Base-by-base conservation (phyloP, 2,329 filamentous ascomycete genomes). In the Talaromyces sp. region DNA sequence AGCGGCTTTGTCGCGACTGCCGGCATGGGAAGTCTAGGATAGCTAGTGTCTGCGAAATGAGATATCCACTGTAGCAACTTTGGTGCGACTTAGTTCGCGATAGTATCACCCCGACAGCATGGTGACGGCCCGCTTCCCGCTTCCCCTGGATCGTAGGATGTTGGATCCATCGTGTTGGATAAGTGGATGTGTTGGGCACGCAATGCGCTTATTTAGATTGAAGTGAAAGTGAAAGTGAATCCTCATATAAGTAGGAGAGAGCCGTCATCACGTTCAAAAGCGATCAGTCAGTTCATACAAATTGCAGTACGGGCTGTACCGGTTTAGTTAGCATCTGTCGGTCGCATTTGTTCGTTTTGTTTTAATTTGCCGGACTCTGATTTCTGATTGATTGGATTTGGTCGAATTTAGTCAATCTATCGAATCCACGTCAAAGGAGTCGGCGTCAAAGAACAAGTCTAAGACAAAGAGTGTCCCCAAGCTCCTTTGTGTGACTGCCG, bases 61-160 rank as follows among this genome's bases (percentile, higher is more conserved):
- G 17, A 52, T 50, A 60, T 39, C 57, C 57, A 45, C 37, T 11
- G 22, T 31, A 52, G 15, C 25, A 52, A 27, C 27, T 31, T 25
- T 52, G 31, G 22, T 52, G 25, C 15, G 49, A 33, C 17, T 52
- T 33, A 33, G 49, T 35, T n/a, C 3, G 13, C 6, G 7, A 52
- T 52, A 52, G 49, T 33, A 35, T 52, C 31, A 35, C 31, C 31
- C 50, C 50, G 59, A 52, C 59, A 61, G 45, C 49, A 37, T 61
- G 59, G 59, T 41, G 58, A 45, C 57, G 57, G 15, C 27, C 56
- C 56, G 56, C 56, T 35, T 61, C 10, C 58, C 58, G 43, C 58
- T 61, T 61, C 59, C 58, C 58, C 58, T 61, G 58, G 58, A 49
- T 61, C 57, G 43, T 41, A 59, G 54, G 39, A 52, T 52, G 47